phyloP scores from a whole-genome alignment of 2,329 filamentous ascomycete species.

The Corinectria fuckeliana region DNA sequence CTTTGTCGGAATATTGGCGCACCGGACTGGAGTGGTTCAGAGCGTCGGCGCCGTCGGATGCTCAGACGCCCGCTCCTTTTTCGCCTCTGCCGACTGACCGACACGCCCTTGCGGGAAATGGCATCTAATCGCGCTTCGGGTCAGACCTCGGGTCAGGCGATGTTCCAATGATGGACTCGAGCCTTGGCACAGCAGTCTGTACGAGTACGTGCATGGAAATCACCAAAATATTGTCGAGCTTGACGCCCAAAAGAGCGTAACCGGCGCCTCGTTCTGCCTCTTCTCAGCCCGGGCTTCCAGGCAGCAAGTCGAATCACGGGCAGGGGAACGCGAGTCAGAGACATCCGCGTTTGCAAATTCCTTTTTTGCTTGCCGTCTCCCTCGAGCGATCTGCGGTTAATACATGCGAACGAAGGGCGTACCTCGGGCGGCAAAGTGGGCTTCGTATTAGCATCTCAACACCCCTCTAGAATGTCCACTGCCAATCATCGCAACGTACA shows the following conservation, averaged over 20 bases:
- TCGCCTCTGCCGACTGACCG: conserved; percentile 3
- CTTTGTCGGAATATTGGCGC: conserved; percentile 1
- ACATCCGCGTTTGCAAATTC: conserved; percentile 4
- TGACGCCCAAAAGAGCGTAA: not conserved
- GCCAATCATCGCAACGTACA: not conserved
- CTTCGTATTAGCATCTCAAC: not conserved
- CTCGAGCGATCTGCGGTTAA: not conserved
- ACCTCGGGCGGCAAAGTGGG: conserved; percentile 1
- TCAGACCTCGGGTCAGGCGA: conserved; percentile 10
- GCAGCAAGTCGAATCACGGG: not conserved
- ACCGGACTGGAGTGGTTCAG: conserved; percentile 12
- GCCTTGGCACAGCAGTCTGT: conserved; percentile 7
- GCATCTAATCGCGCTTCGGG: conserved; percentile 1
- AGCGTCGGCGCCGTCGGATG: conserved; percentile 1
- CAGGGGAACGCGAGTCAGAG: conserved; percentile 7
- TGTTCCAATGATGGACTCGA: conserved; percentile 9
- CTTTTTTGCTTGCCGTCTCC: conserved; percentile 1
- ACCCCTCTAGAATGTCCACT: not conserved
- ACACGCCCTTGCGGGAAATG: conserved; percentile 12
- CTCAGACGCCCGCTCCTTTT: not conserved
- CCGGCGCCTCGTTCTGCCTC: not conserved
- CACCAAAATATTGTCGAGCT: too few species aligned
- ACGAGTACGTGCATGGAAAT: too few species aligned
- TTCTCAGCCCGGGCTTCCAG: not conserved
- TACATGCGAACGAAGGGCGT: conserved; percentile 16